phyloP scores from a whole-genome alignment of 495 filamentous ascomycete species.

The Thozetella sp. region DNA sequence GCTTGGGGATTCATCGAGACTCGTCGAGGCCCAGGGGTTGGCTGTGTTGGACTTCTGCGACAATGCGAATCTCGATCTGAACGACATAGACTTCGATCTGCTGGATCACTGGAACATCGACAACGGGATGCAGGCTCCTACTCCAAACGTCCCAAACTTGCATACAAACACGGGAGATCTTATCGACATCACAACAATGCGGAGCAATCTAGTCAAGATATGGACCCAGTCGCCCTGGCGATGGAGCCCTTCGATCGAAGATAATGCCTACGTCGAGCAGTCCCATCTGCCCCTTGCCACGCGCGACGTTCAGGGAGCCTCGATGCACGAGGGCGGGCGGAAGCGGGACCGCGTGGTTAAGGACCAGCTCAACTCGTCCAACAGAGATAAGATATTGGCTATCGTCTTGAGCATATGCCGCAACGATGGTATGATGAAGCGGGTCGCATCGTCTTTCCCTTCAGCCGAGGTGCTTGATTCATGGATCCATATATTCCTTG shows the following conservation, averaged over 20 bases:
- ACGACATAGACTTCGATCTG: conserved; percentile 60
- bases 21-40: conserved; percentile 32
- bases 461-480: conserved; percentile 59
- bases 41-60: conserved; percentile 49
- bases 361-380: conserved; percentile 45
- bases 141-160: conserved; percentile 8
- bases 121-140: conserved; percentile 23
- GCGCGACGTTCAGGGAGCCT: conserved; percentile 24
- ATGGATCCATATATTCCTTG: conserved; percentile 62
- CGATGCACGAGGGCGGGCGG: conserved; percentile 17
- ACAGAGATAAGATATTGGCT: conserved; percentile 58
- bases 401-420: conserved; percentile 56
- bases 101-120: conserved; percentile 59
- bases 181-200: conserved; percentile 30
- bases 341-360: conserved; percentile 30
- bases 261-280: conserved; percentile 54
- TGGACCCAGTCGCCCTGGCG: conserved; percentile 53
- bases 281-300: conserved; percentile 53
- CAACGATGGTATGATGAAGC: conserved; percentile 36
- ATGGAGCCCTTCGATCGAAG: conserved; percentile 51
- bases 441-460: conserved; percentile 62
- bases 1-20: conserved; percentile 13
- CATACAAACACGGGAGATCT: conserved; percentile 19
- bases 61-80: conserved; percentile 58
- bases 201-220: conserved; percentile 30